Evolutionary conservation across 1,284 basidiomycete species (phyloP).

Genomic region (Trichosporon faecale): DNA sequence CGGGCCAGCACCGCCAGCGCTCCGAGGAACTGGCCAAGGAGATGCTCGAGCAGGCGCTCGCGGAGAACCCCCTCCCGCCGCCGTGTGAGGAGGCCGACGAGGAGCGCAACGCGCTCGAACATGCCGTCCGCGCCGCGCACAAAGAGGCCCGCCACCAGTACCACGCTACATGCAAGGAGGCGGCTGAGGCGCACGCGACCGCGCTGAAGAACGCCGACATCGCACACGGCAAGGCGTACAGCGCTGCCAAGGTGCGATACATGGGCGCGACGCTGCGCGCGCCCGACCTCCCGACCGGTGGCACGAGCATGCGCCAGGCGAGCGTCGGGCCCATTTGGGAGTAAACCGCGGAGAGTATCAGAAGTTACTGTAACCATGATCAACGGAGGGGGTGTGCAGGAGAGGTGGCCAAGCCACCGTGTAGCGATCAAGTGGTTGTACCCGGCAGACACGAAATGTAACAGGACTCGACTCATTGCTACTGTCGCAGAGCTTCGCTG

Average conservation of each 20-base stretch:
- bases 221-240: slow-evolving; percentile 9
- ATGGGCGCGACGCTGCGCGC: slow-evolving; percentile 16
- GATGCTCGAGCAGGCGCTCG: slow-evolving; percentile 3
- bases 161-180: slow-evolving; percentile 8
- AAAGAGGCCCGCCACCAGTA: not conserved
- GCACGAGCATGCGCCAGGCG: not conserved
- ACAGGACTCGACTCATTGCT: not conserved
- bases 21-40: slow-evolving; percentile 8
- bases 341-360: not conserved
- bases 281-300: slow-evolving; percentile 3
- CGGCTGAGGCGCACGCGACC: not conserved
- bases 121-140: not conserved
- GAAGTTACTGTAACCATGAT: no score
- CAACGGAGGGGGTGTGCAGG: not conserved
- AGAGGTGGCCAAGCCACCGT: not conserved
- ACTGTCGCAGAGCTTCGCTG: not conserved
- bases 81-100: not conserved
- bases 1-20: slow-evolving; percentile 10
- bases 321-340: slow-evolving; percentile 2
- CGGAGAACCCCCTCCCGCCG: not conserved
- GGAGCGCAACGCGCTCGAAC: not conserved
- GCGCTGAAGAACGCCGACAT: not conserved
- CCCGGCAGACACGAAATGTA: slow-evolving; percentile 1
- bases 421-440: slow-evolving; percentile 1
- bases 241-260: slow-evolving; percentile 11